Conservation (phyloP, 2,329 filamentous ascomycete species). For the Fusarium humuli region DNA sequence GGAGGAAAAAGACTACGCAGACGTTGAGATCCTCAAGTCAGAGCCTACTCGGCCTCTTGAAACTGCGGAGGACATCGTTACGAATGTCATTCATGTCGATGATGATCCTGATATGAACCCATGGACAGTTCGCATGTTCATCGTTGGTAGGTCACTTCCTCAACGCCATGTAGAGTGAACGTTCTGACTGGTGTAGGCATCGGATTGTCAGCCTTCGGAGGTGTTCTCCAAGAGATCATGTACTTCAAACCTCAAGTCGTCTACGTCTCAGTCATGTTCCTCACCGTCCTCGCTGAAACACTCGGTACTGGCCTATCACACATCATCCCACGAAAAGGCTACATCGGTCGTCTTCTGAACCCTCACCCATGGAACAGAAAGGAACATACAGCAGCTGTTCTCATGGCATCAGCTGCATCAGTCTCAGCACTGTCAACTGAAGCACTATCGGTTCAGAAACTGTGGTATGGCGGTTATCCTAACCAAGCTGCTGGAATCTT, state of each 20-base stretch:
- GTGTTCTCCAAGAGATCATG: conserved; percentile 40
- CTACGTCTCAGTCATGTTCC: conserved; percentile 43
- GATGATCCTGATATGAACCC: conserved; percentile 40
- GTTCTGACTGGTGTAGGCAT: conserved; percentile 27
- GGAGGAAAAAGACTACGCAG: conserved; percentile 5
- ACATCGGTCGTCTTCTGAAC: conserved; percentile 33
- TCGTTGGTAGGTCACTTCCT: conserved; percentile 27
- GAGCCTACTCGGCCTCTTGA: conserved; percentile 10
- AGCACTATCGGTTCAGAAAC: conserved; percentile 58
- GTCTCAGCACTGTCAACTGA: conserved; percentile 49
- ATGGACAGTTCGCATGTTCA: conserved; percentile 42
- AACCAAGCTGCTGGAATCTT: conserved; percentile 57
- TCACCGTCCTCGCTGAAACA: conserved; percentile 38
- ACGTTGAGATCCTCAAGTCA: conserved; percentile 17
- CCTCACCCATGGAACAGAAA: conserved; percentile 43
- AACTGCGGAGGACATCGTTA: conserved; percentile 39
- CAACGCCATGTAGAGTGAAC: not conserved
- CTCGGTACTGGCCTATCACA: conserved; percentile 17
- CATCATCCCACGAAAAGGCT: conserved; percentile 28
- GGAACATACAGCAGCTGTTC: conserved; percentile 51
- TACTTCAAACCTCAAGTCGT: conserved; percentile 44
- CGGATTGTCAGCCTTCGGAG: conserved; percentile 38
- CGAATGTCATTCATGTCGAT: conserved; percentile 43
- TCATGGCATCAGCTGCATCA: conserved; percentile 59
- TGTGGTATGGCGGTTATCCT: conserved; percentile 58